Percentiles rank a stretch among this genome's conserved stretches.
Evolutionary conservation across 2,329 filamentous ascomycete species (phyloP).

Genomic region (Fusarium musae): DNA sequence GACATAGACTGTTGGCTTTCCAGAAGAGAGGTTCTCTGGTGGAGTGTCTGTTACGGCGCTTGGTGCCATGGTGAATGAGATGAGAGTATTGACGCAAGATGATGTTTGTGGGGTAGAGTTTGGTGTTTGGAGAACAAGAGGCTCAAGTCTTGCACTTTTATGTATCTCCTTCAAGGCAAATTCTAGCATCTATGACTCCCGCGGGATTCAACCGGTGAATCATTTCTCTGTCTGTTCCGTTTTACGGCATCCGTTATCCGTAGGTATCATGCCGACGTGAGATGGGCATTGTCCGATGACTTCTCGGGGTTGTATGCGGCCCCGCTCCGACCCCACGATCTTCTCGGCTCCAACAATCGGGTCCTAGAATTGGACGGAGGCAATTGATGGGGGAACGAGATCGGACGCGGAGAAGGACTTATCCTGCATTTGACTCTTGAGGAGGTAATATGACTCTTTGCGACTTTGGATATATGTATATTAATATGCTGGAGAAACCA

Average conservation of each 20-base stretch:
- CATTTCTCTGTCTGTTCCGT: background rate
- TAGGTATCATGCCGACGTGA: background rate
- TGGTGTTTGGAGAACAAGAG: background rate
- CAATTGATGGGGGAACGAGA: background rate
- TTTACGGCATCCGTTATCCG: background rate
- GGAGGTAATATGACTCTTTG: background rate
- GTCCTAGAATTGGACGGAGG: background rate
- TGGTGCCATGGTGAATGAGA: slow-evolving; percentile 13
- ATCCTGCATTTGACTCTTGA: background rate
- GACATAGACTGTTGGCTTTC: slow-evolving; percentile 54
- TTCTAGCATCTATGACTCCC: accelerated
- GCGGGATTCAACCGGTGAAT: background rate
- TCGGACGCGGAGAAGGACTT: background rate
- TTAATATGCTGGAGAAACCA: slow-evolving; percentile 6
- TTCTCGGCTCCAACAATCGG: background rate
- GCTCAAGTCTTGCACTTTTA: slow-evolving; percentile 19
- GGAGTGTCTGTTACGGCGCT: slow-evolving; percentile 2
- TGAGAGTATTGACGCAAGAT: too few species aligned
- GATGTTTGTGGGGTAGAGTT: background rate
- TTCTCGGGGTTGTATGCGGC: background rate
- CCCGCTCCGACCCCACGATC: slow-evolving; percentile 21
- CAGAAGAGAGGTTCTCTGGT: background rate
- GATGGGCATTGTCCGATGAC: slow-evolving; percentile 5
- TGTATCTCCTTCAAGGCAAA: background rate
- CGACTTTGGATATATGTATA: background rate